These are phyloP conservation scores for Nitzschia sp. DNA, from an alignment of 108 stramenopile species.

Conservation along the genomic window DNA sequence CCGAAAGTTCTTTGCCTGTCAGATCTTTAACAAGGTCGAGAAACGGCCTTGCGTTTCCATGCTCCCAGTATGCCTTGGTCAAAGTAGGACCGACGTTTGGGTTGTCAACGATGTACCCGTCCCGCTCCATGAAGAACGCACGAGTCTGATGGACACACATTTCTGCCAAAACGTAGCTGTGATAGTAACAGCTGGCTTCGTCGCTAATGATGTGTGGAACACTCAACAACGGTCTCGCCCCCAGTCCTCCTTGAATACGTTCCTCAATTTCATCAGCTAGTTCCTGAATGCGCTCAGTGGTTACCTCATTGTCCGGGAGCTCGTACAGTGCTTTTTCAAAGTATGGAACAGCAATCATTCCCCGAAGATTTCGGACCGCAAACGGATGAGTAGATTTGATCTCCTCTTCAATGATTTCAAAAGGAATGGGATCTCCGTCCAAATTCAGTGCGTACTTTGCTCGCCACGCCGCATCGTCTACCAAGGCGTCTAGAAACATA, in stretches of 20 bases:
- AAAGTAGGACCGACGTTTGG: slow-evolving; percentile 67
- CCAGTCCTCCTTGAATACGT: slow-evolving; percentile 66
- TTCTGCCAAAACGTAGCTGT: slow-evolving; percentile 55
- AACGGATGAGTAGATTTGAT: slow-evolving; percentile 72
- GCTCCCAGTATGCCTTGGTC: slow-evolving; percentile 58
- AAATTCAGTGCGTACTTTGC: slow-evolving; percentile 58
- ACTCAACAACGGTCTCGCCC: slow-evolving; percentile 57
- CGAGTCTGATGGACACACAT: slow-evolving; percentile 82
- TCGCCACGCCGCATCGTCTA: slow-evolving; percentile 76
- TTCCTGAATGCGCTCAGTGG: slow-evolving; percentile 51
- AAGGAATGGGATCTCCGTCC: slow-evolving; percentile 61
- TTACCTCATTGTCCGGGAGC: slow-evolving; percentile 61
- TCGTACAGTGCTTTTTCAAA: slow-evolving; percentile 82
- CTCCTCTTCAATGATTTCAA: slow-evolving; percentile 62
- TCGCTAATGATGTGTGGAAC: slow-evolving; percentile 75
- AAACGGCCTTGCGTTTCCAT: slow-evolving; percentile 69
- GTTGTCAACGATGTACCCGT: slow-evolving; percentile 74
- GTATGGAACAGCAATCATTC: slow-evolving; percentile 68
- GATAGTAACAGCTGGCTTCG: slow-evolving; percentile 54
- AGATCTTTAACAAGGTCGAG: slow-evolving; percentile 65
- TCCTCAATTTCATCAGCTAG: slow-evolving; percentile 67
- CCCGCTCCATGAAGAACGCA: slow-evolving; percentile 55
- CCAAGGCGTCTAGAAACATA: slow-evolving; percentile 74
- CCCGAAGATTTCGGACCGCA: slow-evolving; percentile 55
- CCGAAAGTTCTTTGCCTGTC: slow-evolving; percentile 64